Evolutionary conservation across 331 rosid species (phyloP).

Genomic region (Pyracantha coccinea): DNA sequence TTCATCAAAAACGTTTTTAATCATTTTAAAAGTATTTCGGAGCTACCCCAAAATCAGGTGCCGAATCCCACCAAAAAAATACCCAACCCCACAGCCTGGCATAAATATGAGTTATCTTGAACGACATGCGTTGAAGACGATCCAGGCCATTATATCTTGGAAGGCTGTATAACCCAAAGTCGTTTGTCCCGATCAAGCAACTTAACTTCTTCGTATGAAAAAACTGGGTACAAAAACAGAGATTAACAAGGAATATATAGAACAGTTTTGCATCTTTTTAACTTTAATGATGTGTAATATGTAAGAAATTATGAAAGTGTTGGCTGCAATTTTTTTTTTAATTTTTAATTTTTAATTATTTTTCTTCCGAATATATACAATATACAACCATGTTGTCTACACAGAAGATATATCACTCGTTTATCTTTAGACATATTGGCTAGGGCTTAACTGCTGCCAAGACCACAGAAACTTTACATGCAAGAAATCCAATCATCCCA

Average conservation of each 20-base stretch:
- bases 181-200: not conserved
- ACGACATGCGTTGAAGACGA: no score
- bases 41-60: no score
- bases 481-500: conserved; percentile 83
- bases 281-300: not conserved
- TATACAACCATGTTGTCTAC: not conserved
- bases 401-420: conserved; percentile 30
- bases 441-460: conserved; percentile 79
- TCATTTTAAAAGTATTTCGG: no score
- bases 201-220: not conserved
- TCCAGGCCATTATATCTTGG: no score
- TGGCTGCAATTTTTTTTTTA: not conserved
- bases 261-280: not conserved
- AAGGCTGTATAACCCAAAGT: no score
- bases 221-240: not conserved
- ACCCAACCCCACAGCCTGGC: no score
- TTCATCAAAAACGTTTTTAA: fast-evolving
- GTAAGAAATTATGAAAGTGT: not conserved
- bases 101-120: no score
- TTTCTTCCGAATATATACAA: not conserved
- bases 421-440: conserved; percentile 27
- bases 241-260: not conserved
- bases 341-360: no score
- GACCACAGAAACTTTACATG: conserved; percentile 66
- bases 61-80: no score